phyloP scores from a whole-genome alignment of 2,329 filamentous ascomycete genomes.

The Penicillium sp. region DNA sequence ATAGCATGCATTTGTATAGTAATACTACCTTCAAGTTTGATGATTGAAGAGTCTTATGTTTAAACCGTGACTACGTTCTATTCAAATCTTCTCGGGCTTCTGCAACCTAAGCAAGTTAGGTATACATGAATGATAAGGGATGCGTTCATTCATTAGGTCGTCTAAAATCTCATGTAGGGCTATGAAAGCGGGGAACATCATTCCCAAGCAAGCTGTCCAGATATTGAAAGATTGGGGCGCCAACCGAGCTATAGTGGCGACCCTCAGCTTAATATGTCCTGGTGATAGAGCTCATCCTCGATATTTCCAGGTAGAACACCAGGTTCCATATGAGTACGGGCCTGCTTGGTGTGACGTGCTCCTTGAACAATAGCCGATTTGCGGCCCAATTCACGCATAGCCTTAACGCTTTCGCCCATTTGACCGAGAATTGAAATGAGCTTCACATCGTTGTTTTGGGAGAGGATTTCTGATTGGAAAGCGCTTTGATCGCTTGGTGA shows the following conservation, averaged over 20 bases:
- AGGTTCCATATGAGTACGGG: constrained; percentile 26
- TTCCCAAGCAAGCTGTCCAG: background rate
- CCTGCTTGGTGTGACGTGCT: constrained; percentile 24
- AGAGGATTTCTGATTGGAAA: constrained; percentile 72
- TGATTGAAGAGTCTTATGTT: constrained; percentile 5
- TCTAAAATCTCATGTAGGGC: constrained; percentile 4
- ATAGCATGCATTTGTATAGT: constrained; percentile 17
- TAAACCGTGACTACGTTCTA: background rate
- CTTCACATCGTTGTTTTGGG: constrained; percentile 82
- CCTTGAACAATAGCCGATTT: constrained; percentile 69
- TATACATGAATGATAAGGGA: background rate
- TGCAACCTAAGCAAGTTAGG: no score
- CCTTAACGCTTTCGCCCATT: constrained; percentile 72
- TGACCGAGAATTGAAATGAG: constrained; percentile 76
- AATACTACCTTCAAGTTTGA: constrained; percentile 12
- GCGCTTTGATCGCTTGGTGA: constrained; percentile 69
- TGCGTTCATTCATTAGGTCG: constrained; percentile 14
- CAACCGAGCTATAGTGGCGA: background rate
- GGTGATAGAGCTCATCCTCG: constrained; percentile 33
- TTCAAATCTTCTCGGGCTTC: no score
- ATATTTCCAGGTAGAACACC: constrained; percentile 28
- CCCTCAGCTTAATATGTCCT: constrained; percentile 17
- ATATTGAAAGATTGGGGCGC: background rate
- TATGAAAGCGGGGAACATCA: background rate
- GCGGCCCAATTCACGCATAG: constrained; percentile 73